phyloP scores from a whole-genome alignment of 192 early-diverging fungal genomes.

The Gryganskiella cystojenkinii region DNA sequence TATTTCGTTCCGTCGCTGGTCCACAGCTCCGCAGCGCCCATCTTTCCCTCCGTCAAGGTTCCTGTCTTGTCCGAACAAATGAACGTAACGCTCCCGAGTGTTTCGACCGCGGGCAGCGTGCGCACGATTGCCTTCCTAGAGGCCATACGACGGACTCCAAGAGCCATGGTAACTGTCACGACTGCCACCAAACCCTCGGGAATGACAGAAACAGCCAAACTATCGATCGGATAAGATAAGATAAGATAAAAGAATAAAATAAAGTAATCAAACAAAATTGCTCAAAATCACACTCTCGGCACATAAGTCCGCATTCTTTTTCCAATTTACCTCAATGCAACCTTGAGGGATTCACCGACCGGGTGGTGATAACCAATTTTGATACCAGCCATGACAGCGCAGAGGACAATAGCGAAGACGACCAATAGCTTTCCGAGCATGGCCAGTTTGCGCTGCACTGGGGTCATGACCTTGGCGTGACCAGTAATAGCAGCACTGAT shows the following conservation, averaged over 20 bases:
- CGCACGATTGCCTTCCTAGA: constrained; percentile 86
- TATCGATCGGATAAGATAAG: constrained; percentile 36
- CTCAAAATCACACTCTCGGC: too few relatives aligned
- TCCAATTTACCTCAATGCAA: constrained; percentile 80
- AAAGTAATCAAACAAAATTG: neutral
- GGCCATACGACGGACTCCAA: constrained; percentile 96
- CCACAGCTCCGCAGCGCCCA: constrained; percentile 91
- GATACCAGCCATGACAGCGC: constrained; percentile 85
- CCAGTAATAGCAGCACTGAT: constrained; percentile 89
- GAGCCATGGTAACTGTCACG: constrained; percentile 96
- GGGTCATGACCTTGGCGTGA: constrained; percentile 64
- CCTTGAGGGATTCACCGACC: constrained; percentile 76
- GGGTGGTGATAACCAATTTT: constrained; percentile 71
- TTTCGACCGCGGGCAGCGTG: constrained; percentile 92
- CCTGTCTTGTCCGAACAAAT: constrained; percentile 99
- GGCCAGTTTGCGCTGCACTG: constrained; percentile 77
- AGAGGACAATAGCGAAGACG: constrained; percentile 80
- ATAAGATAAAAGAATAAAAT: neutral
- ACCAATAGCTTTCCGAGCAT: constrained; percentile 86
- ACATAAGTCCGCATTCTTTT: too few relatives aligned
- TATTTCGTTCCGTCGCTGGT: constrained; percentile 74
- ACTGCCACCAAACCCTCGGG: constrained; percentile 98
- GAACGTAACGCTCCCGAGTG: constrained; percentile 91
- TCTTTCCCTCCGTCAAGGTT: constrained; percentile 95
- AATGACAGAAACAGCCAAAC: constrained; percentile 94